These are phyloP conservation scores for Penicillium lividum DNA, from an alignment of 495 filamentous ascomycete genomes.

Conservation along the genomic window DNA sequence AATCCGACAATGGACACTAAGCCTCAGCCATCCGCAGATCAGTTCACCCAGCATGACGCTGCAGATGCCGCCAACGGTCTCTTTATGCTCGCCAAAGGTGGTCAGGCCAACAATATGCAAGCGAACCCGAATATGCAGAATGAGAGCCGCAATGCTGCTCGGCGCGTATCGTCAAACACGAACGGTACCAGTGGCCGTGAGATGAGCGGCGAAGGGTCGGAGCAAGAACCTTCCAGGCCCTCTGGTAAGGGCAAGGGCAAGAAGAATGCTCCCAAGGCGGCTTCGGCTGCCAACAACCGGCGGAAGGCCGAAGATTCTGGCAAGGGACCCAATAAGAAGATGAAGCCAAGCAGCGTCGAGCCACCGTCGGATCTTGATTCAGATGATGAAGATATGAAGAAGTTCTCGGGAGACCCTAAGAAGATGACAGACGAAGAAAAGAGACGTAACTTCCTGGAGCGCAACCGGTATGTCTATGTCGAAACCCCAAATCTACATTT, in stretches of 20 bases:
- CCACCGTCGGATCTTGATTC: slow-evolving; percentile 56
- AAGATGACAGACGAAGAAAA: slow-evolving; percentile 99
- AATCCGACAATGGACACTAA: slow-evolving; percentile 54
- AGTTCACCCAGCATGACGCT: slow-evolving; percentile 81
- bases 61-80: slow-evolving; percentile 96
- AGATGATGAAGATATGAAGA: slow-evolving; percentile 55
- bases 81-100: slow-evolving; percentile 79
- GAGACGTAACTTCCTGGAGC: slow-evolving; percentile 93
- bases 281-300: slow-evolving; percentile 55
- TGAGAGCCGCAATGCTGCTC: slow-evolving; percentile 30
- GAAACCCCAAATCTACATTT: neutral
- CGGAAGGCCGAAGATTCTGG: slow-evolving; percentile 79
- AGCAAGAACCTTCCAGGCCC: slow-evolving; percentile 65
- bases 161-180: slow-evolving; percentile 36
- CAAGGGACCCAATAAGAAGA: slow-evolving; percentile 72
- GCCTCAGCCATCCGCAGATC: slow-evolving; percentile 48
- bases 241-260: slow-evolving; percentile 70
- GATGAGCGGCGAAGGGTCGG: slow-evolving; percentile 67
- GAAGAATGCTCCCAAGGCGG: slow-evolving; percentile 55
- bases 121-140: slow-evolving; percentile 38
- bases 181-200: slow-evolving; percentile 53
- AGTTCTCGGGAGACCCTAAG: slow-evolving; percentile 46
- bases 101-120: slow-evolving; percentile 50
- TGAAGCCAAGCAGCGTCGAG: slow-evolving; percentile 58
- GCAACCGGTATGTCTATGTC: slow-evolving; percentile 76